Base-by-base conservation (phyloP, 139 green algal genomes). In the Pseudopediastrum boryanum region DNA sequence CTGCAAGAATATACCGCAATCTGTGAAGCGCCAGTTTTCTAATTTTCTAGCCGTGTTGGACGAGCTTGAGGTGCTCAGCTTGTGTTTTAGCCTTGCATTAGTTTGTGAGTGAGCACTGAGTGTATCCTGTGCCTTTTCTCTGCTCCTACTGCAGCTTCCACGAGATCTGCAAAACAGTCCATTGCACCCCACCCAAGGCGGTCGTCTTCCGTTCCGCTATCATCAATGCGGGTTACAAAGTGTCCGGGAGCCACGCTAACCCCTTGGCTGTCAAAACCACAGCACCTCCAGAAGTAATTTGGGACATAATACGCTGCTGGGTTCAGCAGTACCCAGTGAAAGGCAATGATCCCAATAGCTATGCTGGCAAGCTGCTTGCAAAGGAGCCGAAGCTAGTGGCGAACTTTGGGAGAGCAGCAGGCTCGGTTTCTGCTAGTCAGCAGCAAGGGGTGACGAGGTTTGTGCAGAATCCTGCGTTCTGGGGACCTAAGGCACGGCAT, bases 221-320 rank as follows among this genome's bases (percentile, higher is more conserved):
- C 2, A 87, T 97, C 68, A 98, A 98, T 62, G 93, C 93, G 0
- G 93, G 84, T 31, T 92, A 86, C 87, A 86, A 92, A 12, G 93
- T 97, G 33, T 96, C 89, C 2, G 71, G 69, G 12, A 94, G 90
- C 25, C 96, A 99, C 84, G 86, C 88, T 59, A 97, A 94, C 56
- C 92, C 93, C 4, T 85, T 97, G 44, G 96, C 89, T 3, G 27
- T 98, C 12, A 99, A 99, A 79, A 99, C 96, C 0, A 91, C 98
- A 69, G 96, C 96, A 16, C 96, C 96, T 3, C 85, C 85, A 43
- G 31, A 76, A 1, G 91, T 96, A 0, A 58, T 98, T 8, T 95
- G 90, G 92, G 90, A 95, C 77, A 82, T 89, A n/a, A 48, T 89
- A 13, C 78, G 83, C 41, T 89, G 79, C 82, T 99, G 96, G 96